Evolutionary conservation across 2,329 filamentous ascomycete species (phyloP), one percentile per base, ranked within the genome.

Genomic region (Alternaria arborescens): DNA sequence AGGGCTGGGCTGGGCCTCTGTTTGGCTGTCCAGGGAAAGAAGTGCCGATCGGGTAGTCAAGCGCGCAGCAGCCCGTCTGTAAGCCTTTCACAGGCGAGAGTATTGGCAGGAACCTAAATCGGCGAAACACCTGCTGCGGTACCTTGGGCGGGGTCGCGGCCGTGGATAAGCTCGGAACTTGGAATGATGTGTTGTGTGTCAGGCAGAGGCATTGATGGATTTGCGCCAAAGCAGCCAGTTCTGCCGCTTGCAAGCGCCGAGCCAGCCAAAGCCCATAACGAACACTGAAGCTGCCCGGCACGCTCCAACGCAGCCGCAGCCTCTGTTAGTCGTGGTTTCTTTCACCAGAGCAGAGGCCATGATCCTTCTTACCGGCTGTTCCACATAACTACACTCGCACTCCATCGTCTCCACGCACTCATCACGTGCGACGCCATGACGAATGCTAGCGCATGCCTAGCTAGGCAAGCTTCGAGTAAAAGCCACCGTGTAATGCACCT

Each of bases 161-260:
- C 67, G 71, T 70, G 68, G 71, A 74, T 77, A 76, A 76, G 75
- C 75, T 77, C 74, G 74, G 71, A 73, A 75, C 74, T 76, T 71
- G 73, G 71, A 73, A 75, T 75, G 74, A 75, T 75, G 69, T 66
- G 67, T 69, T 70, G 70, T 67, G 72, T 69, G 34, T n/a, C 70
- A 69, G 67, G 60, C 66, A 66, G 62, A 60, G 58, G 60, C 63
- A 38, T 58, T 59, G 65, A 65, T 62, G 62, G 53, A 61, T 52
- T 66, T 61, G 61, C 68, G 63, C 62, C 58, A 60, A 52, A 52
- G 44, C 57, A 56, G n/a, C 64, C 46, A 50, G 30, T 36, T 24
- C 46, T 24, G 46, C 46, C 65, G 65, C 60, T 53, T 51, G 32
- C 58, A 59, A 54, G 58, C 65, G 67, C 69, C 62, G 60, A 70